Base-by-base conservation (phyloP, 2,329 filamentous ascomycete species). In the Pestalotiopsis fici region DNA sequence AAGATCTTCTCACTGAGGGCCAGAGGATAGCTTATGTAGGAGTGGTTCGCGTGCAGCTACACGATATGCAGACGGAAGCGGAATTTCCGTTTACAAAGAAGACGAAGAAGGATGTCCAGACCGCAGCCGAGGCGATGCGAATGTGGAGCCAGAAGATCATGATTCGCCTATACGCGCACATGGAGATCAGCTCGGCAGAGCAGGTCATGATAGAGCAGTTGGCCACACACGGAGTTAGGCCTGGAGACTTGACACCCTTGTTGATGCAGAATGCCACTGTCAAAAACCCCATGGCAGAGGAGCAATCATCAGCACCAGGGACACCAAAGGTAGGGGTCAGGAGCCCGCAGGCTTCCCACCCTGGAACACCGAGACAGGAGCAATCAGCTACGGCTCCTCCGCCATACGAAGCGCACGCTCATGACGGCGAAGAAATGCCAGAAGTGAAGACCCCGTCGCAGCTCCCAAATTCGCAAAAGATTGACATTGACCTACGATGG, bases 141-240 rank as follows among this genome's bases (percentile, higher is more conserved):
- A 98, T 98, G 92, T 99, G 95, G 95, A 90, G 93, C 66, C 96
- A 99, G 78, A 97, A 97, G 82, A 97, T 97, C 87, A 99, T 99
- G 95, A 90, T 98, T 68, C 90, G 95, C 27, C 79, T 99, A 13
- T 99, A 98, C 78, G 84, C 89, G 13, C 96, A 99, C 80, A 99
- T 99, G 96, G 96, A 99, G 68, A 97, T 99, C 74, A 94, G 91
- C 75, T 85, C 91, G 25, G 91, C 88, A 15, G 96, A 99, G 80
- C 96, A 99, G 83, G 85, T 99, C 78, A 99, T 99, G 96, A 98
- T 99, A 72, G 96, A 99, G 81, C 96, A 99, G 79, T 85, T 99
- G 67, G 91, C 93, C 13, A 93, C 96, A 67, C 96, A 99, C 80
- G 96, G 95, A 4, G 94, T 99, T 6, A 85, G 94, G 69, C 91